Base-by-base conservation (phyloP, 148 eudicot genomes). In the Cornus florida region DNA sequence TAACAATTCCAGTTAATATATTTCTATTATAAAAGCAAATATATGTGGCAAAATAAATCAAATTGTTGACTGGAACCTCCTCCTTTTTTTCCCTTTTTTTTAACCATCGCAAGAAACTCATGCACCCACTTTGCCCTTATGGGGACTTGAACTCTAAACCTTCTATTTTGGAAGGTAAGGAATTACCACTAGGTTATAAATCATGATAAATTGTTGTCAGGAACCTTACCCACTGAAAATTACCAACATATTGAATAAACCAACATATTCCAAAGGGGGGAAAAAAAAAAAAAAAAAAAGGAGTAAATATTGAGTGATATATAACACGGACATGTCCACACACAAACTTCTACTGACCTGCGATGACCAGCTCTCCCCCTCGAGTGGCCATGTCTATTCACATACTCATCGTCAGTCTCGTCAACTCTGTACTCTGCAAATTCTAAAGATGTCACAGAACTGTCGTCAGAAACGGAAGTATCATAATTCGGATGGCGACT, bases 391-490 rank as follows among this genome's bases (percentile, higher is more conserved):
- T 90, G 84, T 28, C 83, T 75, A 70, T 76, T 85, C 43, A 90
- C 83, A 83, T 86, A 89, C 43, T 91, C 98, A 84, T 87, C 93
- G 68, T 89, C 94, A n/a, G 78, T 79, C 82, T 84, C 96, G 57
- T 90, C 96, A 67, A 81, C 91, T 67, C 96, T 85, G 79, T 88
- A 87, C 53, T 95, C 97, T 57, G 86, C 75, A 83, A 88, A 85
- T 82, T 91, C 97, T 35, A 86, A 76, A 53, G 99, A 95, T 77
- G 93, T 85, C 75, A 93, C 92, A 60, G 98, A 95, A 79, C 99
- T 93, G 83, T 93, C 99, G 85, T 95, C 98, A 23, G 99, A 95
- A 83, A 91, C 89, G 10, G 98, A 95, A 32, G 91, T 88, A 83
- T 92, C 93, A 66, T 84, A 86, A 79, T 90, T 91, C 62, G 88